Base-by-base conservation (phyloP, 257 asterid genomes). In the Dorcoceras hygrometricum region DNA sequence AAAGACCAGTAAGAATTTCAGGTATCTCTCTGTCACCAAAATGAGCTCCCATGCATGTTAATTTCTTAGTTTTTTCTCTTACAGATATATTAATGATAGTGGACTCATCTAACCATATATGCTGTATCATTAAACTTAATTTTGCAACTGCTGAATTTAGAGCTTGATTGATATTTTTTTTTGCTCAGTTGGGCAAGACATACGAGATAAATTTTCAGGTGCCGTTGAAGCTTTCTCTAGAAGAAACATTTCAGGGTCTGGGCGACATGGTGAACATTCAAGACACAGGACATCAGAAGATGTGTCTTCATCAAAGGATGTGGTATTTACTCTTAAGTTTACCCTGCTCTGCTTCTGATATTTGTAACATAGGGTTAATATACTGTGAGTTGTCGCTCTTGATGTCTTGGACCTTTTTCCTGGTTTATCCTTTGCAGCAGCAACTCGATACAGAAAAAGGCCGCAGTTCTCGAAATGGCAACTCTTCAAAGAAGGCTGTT, bases 241-340 rank as follows among this genome's bases (percentile, higher is more conserved):
- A 79, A 86, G 86, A 79, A 81, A 84, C 67, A 60, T 72, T 70
- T 73, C 90, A 16, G 69, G 82, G 73, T 46, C 95, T 29, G 95
- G 96, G 67, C 87, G 93, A 57, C 86, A 80, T 75, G 95, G 84
- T 66, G 96, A 88, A 73, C 82, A 81, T 73, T 53, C 82, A 27
- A 82, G 89, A 77, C 83, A 81, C 72, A 80, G 89, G 67, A 76
- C 86, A 63, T 78, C 87, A 22, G 96, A 90, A 26, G 95, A 83
- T 75, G 81, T 75, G 62, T 91, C 98, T 72, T 86, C 95, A 34
- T 92, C 98, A 55, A 92, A 89, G 82, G 95, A 92, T 79, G 96
- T 89, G 98, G 98, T 91, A 91, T 60, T 71, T 25, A 22, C 64
- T 62, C 63, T 71, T n/a, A n/a, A n/a, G n/a, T n/a, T 58, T 59